Evolutionary conservation across 345 rosid species (phyloP).

Genomic region (Populus euphratica): DNA sequence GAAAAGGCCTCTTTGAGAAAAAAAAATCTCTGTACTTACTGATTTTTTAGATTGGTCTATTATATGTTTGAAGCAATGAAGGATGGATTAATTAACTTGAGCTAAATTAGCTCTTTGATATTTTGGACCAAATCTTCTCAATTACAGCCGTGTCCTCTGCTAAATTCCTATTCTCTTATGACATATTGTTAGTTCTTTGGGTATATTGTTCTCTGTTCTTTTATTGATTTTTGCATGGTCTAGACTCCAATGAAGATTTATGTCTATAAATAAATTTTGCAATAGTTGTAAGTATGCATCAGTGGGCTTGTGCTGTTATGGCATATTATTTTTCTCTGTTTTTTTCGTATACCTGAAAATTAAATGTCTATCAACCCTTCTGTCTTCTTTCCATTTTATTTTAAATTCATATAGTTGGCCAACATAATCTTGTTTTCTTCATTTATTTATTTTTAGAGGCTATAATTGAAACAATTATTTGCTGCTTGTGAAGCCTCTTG

Average conservation of each 20-base stretch:
- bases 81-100: not conserved
- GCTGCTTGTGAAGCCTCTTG: constrained; percentile 71
- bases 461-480: constrained; percentile 9
- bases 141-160: not conserved
- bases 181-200: not conserved
- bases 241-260: not conserved
- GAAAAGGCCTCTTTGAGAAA: not conserved
- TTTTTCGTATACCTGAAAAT: not conserved
- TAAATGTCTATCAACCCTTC: not conserved
- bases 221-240: not conserved
- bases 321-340: not conserved
- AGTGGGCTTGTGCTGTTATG: not conserved
- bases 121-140: not conserved
- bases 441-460: not conserved
- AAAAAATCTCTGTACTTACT: not conserved
- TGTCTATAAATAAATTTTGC: not conserved
- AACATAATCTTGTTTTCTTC: not conserved
- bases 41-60: not conserved
- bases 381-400: not conserved
- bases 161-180: not conserved
- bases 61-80: not conserved
- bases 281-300: not conserved
- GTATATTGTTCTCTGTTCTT: not conserved
- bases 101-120: not conserved
- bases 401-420: not conserved